Evolutionary conservation across 495 filamentous ascomycete species (phyloP).

Genomic region (Aspergillus diversus): DNA sequence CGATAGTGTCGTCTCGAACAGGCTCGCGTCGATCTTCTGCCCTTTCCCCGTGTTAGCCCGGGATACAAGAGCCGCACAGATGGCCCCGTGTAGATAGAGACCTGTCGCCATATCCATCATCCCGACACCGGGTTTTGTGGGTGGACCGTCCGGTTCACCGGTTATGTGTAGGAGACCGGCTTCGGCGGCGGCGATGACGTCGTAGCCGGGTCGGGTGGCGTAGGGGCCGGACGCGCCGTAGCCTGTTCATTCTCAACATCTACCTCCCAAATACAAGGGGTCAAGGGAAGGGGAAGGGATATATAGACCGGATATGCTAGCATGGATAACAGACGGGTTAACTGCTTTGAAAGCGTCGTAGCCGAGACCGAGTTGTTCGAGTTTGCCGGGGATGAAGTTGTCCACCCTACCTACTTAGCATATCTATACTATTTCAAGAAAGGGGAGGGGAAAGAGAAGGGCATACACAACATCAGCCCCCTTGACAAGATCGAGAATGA

Average conservation of each 20-base stretch:
- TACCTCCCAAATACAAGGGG: neutral
- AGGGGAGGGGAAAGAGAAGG: neutral
- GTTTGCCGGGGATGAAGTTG: constrained; percentile 83
- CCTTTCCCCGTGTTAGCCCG: constrained; percentile 66
- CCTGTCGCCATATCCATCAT: constrained; percentile 89
- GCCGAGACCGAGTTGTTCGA: constrained; percentile 79
- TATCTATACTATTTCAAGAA: neutral
- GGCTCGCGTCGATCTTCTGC: constrained; percentile 80
- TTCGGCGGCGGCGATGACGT: constrained; percentile 93
- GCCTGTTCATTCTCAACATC: constrained; percentile 34
- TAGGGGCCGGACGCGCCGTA: constrained; percentile 87
- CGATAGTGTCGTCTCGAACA: constrained; percentile 86
- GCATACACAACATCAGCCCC: constrained; percentile 70
- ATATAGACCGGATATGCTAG: constrained; percentile 33
- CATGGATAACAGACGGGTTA: constrained; percentile 60
- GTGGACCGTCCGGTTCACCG: constrained; percentile 75
- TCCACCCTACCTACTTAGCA: constrained; percentile 57
- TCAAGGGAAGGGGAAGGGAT: neutral
- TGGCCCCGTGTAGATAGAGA: constrained; percentile 80
- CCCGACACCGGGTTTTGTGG: constrained; percentile 87
- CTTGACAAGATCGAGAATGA: constrained; percentile 73
- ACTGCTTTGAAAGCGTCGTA: constrained; percentile 68
- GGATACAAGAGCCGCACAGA: constrained; percentile 77
- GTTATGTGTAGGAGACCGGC: constrained; percentile 94
- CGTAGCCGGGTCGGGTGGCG: constrained; percentile 78